A percentile compares a stretch with the other conserved stretches of the same genome.
Evolutionary conservation across 148 eudicot species (phyloP).

Genomic region (Diospyros kaki): DNA sequence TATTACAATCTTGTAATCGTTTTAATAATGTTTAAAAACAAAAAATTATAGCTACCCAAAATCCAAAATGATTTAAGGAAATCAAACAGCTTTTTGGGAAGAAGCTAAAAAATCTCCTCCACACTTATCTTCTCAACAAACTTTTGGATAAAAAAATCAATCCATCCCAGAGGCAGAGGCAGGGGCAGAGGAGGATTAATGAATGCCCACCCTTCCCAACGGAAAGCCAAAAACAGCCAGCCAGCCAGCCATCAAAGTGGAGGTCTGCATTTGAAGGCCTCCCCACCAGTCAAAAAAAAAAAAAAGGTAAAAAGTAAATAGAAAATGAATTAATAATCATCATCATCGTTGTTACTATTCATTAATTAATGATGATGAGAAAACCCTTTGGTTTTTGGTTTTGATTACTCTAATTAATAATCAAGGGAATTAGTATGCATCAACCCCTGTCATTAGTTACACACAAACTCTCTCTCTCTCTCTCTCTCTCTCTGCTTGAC

Average conservation of each 20-base stretch:
- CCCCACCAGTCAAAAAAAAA: constrained; percentile 15
- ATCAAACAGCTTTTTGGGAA: constrained; percentile 13
- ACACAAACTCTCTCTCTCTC: too few species aligned
- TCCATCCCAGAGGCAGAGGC: constrained; percentile 5
- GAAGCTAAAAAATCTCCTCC: constrained; percentile 17
- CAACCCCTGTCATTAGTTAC: too few species aligned
- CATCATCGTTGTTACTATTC: background rate
- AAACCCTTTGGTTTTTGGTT: background rate
- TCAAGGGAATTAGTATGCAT: too few species aligned
- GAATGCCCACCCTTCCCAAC: too few species aligned
- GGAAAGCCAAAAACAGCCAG: too few species aligned
- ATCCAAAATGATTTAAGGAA: background rate
- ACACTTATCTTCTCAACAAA: constrained; percentile 6
- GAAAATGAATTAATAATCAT: background rate
- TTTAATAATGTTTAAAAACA: too few species aligned
- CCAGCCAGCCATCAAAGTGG: constrained; percentile 4
- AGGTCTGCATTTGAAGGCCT: constrained; percentile 13
- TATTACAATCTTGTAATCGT: too few species aligned
- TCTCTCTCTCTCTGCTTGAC: too few species aligned
- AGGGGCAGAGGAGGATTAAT: background rate
- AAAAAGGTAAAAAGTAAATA: background rate
- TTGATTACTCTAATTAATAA: too few species aligned
- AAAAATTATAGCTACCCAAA: too few species aligned
- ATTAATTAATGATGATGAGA: background rate
- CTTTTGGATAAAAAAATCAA: constrained; percentile 4